phyloP scores from a whole-genome alignment of 805 yeast genomes.

The Zygoascus flipseniorum region DNA sequence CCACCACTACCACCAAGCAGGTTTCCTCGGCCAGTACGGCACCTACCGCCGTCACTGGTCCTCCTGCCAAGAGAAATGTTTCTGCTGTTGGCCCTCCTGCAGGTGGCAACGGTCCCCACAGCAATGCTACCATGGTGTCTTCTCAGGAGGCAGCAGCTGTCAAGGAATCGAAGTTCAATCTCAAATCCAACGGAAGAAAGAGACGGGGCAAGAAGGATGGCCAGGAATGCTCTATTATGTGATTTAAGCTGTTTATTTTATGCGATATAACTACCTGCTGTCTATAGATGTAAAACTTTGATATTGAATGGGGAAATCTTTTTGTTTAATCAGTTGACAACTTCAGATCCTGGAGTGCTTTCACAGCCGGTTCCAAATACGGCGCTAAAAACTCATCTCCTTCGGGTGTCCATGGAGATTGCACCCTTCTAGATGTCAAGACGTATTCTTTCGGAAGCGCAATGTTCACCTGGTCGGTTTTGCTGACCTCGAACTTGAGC shows the following conservation, averaged over 20 bases:
- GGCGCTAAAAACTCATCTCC: too few species aligned
- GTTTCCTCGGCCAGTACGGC: neutral
- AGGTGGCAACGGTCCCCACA: neutral
- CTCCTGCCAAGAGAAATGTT: neutral
- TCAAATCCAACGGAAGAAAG: neutral
- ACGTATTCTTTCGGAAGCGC: neutral
- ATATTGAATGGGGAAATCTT: too few species aligned
- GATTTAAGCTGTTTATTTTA: neutral
- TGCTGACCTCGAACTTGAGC: neutral
- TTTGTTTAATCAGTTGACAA: too few species aligned
- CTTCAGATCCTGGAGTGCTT: too few species aligned
- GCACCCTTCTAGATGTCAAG: too few species aligned
- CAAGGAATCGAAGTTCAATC: neutral
- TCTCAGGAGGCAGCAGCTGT: neutral
- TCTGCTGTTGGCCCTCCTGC: neutral
- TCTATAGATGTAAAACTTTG: too few species aligned
- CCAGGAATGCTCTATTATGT: conserved; percentile 6
- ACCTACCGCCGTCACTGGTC: neutral
- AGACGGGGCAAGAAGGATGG: conserved; percentile 6
- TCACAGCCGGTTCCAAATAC: too few species aligned
- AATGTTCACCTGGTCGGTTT: neutral
- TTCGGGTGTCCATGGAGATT: too few species aligned
- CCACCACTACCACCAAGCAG: neutral
- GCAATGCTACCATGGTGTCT: neutral
- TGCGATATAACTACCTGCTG: too few species aligned